Evolutionary conservation across 2,329 filamentous ascomycete species (phyloP).

Genomic region (Ophioceras dolichostomum): DNA sequence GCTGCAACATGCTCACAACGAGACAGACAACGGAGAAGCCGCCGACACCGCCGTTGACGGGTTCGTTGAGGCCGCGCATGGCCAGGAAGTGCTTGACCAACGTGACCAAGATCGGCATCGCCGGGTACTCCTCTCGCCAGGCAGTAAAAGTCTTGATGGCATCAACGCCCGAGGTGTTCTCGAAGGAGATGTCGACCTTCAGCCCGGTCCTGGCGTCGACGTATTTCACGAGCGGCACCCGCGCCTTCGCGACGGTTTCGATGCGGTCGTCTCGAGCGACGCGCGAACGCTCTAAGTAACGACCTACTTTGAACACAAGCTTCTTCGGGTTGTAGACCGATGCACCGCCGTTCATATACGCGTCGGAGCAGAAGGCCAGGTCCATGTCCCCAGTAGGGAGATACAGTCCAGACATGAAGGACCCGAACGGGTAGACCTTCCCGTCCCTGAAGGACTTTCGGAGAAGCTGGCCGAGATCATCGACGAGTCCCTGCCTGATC

Average conservation of each 20-base stretch:
- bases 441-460: conserved; percentile 42
- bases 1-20: conserved; percentile 76
- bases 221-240: conserved; percentile 88
- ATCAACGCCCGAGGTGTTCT: conserved; percentile 70
- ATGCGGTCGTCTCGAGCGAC: conserved; percentile 48
- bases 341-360: conserved; percentile 41
- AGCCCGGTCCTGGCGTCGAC: conserved; percentile 66
- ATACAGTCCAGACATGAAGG: conserved; percentile 73
- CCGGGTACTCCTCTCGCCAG: conserved; percentile 72
- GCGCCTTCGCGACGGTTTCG: conserved; percentile 60
- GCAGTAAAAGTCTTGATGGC: conserved; percentile 69
- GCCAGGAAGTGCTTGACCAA: conserved; percentile 86
- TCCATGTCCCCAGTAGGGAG: conserved; percentile 80
- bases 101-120: conserved; percentile 76
- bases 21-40: conserved; percentile 92
- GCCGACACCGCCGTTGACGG: conserved; percentile 79
- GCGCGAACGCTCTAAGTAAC: conserved; percentile 39
- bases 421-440: conserved; percentile 72
- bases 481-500: conserved; percentile 61
- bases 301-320: conserved; percentile 49
- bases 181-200: conserved; percentile 87
- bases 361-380: conserved; percentile 59
- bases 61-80: conserved; percentile 86
- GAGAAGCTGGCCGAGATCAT: conserved; percentile 52
- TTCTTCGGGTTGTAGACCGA: conserved; percentile 38